Conservation (phyloP, 208 protist genomes). For the Acanthamoeba royreba region DNA sequence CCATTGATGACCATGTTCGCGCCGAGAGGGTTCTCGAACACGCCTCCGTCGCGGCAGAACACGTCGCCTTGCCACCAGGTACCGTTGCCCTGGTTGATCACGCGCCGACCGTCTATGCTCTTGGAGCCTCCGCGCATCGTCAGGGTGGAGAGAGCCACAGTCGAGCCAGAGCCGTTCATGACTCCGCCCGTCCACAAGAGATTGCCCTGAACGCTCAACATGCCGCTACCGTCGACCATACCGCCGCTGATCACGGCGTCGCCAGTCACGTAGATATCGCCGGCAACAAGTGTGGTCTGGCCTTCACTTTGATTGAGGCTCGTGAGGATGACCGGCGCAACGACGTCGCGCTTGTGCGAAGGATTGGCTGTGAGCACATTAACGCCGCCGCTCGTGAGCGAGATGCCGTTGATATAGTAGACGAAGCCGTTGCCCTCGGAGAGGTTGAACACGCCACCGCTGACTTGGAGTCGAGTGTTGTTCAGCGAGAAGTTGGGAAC, state of each 20-base stretch:
- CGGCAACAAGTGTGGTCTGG: neutral
- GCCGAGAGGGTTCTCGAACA: neutral
- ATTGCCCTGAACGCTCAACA: neutral
- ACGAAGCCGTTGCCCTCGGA: neutral
- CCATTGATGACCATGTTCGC: neutral
- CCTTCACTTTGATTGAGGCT: neutral
- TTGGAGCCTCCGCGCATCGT: neutral
- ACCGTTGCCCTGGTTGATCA: conserved; percentile 3
- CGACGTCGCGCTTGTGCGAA: neutral
- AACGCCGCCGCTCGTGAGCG: neutral
- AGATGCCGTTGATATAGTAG: neutral
- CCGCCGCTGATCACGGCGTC: neutral
- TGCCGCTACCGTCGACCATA: neutral
- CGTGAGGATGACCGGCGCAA: neutral
- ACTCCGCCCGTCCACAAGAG: conserved; percentile 13
- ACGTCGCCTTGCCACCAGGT: conserved; percentile 18
- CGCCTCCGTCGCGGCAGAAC: neutral
- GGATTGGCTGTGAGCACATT: neutral
- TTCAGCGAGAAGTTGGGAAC: neutral
- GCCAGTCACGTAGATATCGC: neutral
- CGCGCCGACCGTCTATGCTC: neutral
- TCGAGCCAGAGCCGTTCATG: neutral
- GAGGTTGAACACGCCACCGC: neutral
- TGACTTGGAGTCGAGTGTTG: neutral
- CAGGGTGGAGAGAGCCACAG: neutral